These are phyloP conservation scores for Datisca glomerata DNA, from an alignment of 306 rosid species.

Conservation along the genomic window DNA sequence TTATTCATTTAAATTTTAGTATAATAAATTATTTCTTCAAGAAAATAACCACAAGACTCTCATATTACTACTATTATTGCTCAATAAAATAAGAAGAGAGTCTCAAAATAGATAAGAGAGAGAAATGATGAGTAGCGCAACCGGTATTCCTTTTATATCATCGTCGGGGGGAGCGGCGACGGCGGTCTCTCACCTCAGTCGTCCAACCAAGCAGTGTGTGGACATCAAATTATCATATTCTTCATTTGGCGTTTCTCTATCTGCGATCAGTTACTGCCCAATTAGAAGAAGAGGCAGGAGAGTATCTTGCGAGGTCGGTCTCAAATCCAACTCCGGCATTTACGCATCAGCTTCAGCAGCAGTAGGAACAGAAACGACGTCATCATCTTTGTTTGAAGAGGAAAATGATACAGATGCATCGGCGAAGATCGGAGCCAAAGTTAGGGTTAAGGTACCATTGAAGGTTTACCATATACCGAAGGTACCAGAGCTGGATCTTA, in stretches of 20 bases:
- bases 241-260: neutral
- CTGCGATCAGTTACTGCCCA: neutral
- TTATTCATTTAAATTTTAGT: too few relatives aligned
- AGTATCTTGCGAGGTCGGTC: conserved; percentile 32
- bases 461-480: conserved; percentile 82
- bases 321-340: conserved; percentile 25
- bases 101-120: too few relatives aligned
- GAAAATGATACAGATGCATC: conserved; percentile 18
- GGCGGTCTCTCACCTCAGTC: conserved; percentile 1
- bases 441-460: conserved; percentile 68
- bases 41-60: too few relatives aligned
- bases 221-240: neutral
- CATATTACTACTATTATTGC: too few relatives aligned
- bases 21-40: too few relatives aligned
- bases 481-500: conserved; percentile 53
- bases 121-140: too few relatives aligned
- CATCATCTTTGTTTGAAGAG: conserved; percentile 23
- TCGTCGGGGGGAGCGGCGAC: too few relatives aligned
- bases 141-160: too few relatives aligned
- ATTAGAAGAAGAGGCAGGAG: conserved; percentile 14
- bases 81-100: too few relatives aligned
- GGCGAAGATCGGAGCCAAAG: conserved; percentile 49
- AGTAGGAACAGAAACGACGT: conserved; percentile 18
- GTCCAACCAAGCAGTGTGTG: conserved; percentile 2
- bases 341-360: conserved; percentile 14